Evolutionary conservation across 179 eudicot species (phyloP), one percentile per base, ranked within the genome.

Genomic region (Beta corolliflora): DNA sequence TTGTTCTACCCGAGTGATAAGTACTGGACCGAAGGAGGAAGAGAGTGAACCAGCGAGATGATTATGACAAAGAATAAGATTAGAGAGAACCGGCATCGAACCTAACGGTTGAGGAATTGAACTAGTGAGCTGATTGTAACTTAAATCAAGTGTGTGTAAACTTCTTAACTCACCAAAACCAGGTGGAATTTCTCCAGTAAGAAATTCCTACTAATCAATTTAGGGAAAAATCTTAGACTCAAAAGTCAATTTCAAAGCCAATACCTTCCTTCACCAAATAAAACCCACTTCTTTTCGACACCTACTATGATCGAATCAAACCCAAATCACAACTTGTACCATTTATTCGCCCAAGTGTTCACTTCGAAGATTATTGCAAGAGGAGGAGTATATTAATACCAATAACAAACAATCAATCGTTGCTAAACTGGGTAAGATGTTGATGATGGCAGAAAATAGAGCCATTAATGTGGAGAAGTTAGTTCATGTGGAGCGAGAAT

Each of bases 361-460:
- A 46, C 87, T 94, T 18, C 69, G 75, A 15, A 80, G 46, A 16
- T 87, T 90, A 67, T 77, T 92, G 66, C 89, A 88, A 13, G 90
- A 91, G 55, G 91, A 90, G 79, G 81, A 84, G 41, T 48, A 85
- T 87, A 83, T 89, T 80, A 82, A 77, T 48, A 58, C 41, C 0
- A 77, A 83, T 21, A 88, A 93, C 64, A 94, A 93, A 84, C 16
- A 7, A 60, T 80, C 88, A 31, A 79, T 91, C 46, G 93, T 94
- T 59, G 81, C 71, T 9, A 94, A 92, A 70, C 48, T 92, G 77
- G 92, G 97, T 83, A 95, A 91, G 71, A 70, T 94, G 88, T 86
- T 95, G 86, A 85, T 94, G 98, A 92, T 95, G 97, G 81, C 98
- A 61, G 92, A 83, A 75, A 66, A 94, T 85, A 89, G 80, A 86